phyloP scores from a whole-genome alignment of 2,329 filamentous ascomycete genomes.

The Hypomyces rosellus region DNA sequence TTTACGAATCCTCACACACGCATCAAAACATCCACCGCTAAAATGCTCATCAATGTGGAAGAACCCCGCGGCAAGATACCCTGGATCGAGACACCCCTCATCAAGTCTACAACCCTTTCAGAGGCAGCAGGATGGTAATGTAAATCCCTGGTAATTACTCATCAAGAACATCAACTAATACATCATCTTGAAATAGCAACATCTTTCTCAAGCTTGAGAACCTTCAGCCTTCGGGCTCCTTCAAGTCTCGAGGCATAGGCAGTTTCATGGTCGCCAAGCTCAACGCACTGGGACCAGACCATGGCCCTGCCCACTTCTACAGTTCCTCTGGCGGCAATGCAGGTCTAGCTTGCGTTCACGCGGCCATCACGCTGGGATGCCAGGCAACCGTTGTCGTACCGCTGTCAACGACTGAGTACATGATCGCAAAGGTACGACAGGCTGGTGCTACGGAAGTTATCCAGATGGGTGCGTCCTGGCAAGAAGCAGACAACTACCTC shows the following conservation, averaged over 20 bases:
- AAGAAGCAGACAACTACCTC: conserved; percentile 62
- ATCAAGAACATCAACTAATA: too few relatives aligned
- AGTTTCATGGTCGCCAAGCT: conserved; percentile 54
- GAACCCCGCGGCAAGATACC: conserved; percentile 27
- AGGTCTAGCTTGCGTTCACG: conserved; percentile 70
- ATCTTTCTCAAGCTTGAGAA: conserved; percentile 80
- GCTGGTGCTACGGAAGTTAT: conserved; percentile 59
- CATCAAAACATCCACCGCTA: too few relatives aligned
- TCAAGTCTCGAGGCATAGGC: conserved; percentile 75
- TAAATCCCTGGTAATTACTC: background rate
- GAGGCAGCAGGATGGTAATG: conserved; percentile 16
- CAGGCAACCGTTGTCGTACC: conserved; percentile 69
- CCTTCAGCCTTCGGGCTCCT: conserved; percentile 74
- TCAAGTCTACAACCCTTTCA: conserved; percentile 48
- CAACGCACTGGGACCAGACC: conserved; percentile 8
- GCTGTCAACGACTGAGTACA: conserved; percentile 53
- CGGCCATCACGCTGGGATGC: conserved; percentile 54
- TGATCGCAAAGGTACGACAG: conserved; percentile 60
- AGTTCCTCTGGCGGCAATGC: conserved; percentile 72
- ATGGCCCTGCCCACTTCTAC: conserved; percentile 53
- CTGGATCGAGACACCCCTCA: conserved; percentile 63
- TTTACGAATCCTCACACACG: too few relatives aligned
- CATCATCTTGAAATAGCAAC: conserved; percentile 40
- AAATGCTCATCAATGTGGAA: too few relatives aligned
- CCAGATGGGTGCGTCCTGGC: conserved; percentile 59